These are phyloP conservation scores for Monascus ruber DNA, from an alignment of 2,329 filamentous ascomycete genomes.

Conservation along the genomic window DNA sequence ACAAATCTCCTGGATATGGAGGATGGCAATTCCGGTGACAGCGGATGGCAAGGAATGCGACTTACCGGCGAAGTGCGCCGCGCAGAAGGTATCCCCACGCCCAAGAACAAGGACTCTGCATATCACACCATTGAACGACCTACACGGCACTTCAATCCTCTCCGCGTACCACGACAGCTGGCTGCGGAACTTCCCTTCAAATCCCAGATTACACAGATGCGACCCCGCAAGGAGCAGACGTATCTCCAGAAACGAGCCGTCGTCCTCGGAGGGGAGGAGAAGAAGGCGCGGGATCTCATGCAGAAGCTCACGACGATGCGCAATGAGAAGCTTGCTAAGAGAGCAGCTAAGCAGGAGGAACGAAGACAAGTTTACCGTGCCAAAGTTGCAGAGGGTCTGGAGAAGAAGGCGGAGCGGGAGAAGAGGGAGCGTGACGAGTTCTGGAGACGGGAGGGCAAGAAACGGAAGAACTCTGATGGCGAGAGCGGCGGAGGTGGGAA, in stretches of 20 bases:
- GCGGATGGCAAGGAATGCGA: conserved; percentile 77
- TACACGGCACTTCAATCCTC: conserved; percentile 63
- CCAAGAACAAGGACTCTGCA: conserved; percentile 68
- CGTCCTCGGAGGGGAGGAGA: conserved; percentile 75
- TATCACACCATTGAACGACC: conserved; percentile 56
- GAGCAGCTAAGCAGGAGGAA: conserved; percentile 78
- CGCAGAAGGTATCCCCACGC: conserved; percentile 62
- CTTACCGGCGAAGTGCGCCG: conserved; percentile 84
- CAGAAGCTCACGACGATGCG: conserved; percentile 83
- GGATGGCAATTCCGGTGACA: conserved; percentile 19
- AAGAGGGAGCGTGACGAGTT: conserved; percentile 87
- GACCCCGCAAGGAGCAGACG: conserved; percentile 66
- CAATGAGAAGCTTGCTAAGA: conserved; percentile 81
- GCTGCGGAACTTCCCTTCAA: conserved; percentile 84
- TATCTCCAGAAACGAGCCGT: conserved; percentile 95
- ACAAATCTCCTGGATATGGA: conserved; percentile 69
- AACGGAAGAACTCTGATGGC: conserved; percentile 49
- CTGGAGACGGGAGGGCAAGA: conserved; percentile 83
- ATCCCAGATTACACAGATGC: conserved; percentile 74
- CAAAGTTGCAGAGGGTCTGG: conserved; percentile 68
- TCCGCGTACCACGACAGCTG: conserved; percentile 37
- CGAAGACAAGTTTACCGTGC: conserved; percentile 66
- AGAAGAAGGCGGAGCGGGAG: conserved; percentile 78
- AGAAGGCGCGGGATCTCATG: conserved; percentile 75
- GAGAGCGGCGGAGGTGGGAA: conserved; percentile 39